Percentiles rank a stretch among this genome's conserved stretches.
Conservation (phyloP, 805 yeast species). For the Candida xyloterini region DNA sequence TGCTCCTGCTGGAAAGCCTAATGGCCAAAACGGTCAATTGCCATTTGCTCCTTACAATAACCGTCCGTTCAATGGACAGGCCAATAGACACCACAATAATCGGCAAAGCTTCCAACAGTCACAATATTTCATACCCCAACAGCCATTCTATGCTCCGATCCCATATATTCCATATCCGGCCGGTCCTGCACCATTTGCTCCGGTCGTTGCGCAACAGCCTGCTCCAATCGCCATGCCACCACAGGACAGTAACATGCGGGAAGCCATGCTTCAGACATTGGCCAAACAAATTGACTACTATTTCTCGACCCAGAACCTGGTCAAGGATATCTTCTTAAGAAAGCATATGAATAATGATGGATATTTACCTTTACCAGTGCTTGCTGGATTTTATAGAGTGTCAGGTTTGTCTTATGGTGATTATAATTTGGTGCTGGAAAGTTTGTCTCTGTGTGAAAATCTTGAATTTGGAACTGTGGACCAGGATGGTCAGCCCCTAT, state of each 20-base stretch:
- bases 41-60: constrained; percentile 24
- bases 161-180: constrained; percentile 25
- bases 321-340: constrained; percentile 80
- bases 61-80: constrained; percentile 24
- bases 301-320: constrained; percentile 81
- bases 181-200: constrained; percentile 16
- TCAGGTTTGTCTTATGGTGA: constrained; percentile 62
- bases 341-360: constrained; percentile 78
- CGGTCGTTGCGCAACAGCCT: constrained; percentile 20
- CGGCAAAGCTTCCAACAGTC: constrained; percentile 22
- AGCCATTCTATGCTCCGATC: constrained; percentile 24
- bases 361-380: constrained; percentile 58
- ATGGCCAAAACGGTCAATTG: constrained; percentile 15
- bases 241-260: constrained; percentile 21
- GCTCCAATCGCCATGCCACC: constrained; percentile 18
- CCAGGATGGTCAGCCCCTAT: constrained; percentile 38
- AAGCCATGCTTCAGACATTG: constrained; percentile 22
- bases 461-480: constrained; percentile 37
- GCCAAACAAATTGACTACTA: constrained; percentile 81
- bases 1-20: constrained; percentile 1
- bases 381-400: constrained; percentile 75
- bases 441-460: constrained; percentile 51
- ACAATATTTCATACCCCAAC: constrained; percentile 23
- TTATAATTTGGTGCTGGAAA: constrained; percentile 47
- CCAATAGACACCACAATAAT: constrained; percentile 18